Conservation (phyloP, 1,139 yeast genomes). For the Pichia sp. region DNA sequence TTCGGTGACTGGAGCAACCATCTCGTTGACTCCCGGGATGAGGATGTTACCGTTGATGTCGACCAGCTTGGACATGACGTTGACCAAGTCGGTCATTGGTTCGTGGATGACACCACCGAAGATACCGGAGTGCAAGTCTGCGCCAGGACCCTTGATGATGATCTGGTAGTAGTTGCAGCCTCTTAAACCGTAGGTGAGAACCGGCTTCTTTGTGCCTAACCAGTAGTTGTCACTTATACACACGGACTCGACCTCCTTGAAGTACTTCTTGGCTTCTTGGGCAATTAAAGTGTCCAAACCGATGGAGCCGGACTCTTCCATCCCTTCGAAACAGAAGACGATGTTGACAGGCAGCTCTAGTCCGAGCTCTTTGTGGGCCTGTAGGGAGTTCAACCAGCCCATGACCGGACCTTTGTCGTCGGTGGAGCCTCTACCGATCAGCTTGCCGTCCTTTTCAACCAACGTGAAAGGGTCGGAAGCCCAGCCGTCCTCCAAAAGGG, state of each 20-base stretch:
- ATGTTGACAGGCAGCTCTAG: slow-evolving; percentile 91
- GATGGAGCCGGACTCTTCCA: slow-evolving; percentile 96
- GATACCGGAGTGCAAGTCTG: slow-evolving; percentile 95
- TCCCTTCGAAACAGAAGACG: slow-evolving; percentile 92
- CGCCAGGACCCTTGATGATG: slow-evolving; percentile 82
- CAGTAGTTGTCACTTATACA: slow-evolving; percentile 97
- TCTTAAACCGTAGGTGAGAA: slow-evolving; percentile 92
- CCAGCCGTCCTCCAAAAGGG: slow-evolving; percentile 92
- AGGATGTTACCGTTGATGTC: slow-evolving; percentile 74
- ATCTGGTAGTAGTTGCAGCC: slow-evolving; percentile 94
- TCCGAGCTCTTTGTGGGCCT: slow-evolving; percentile 83
- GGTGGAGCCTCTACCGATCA: slow-evolving; percentile 91
- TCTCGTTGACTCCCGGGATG: slow-evolving; percentile 84
- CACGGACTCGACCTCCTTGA: slow-evolving; percentile 86
- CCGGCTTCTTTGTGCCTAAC: slow-evolving; percentile 97
- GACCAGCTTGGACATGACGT: slow-evolving; percentile 71
- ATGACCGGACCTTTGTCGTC: slow-evolving; percentile 98
- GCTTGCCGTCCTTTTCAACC: slow-evolving; percentile 55
- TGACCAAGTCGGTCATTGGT: slow-evolving; percentile 91
- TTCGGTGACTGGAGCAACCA: slow-evolving; percentile 90
- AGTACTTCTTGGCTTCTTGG: slow-evolving; percentile 71
- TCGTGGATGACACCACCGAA: slow-evolving; percentile 97
- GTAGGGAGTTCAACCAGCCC: slow-evolving; percentile 91
- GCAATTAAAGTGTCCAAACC: slow-evolving; percentile 84
- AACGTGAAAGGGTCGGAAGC: slow-evolving; percentile 81